Evolutionary conservation across 2,329 filamentous ascomycete species (phyloP), one percentile per base, ranked within the genome.

Genomic region (Penicillium paneum): DNA sequence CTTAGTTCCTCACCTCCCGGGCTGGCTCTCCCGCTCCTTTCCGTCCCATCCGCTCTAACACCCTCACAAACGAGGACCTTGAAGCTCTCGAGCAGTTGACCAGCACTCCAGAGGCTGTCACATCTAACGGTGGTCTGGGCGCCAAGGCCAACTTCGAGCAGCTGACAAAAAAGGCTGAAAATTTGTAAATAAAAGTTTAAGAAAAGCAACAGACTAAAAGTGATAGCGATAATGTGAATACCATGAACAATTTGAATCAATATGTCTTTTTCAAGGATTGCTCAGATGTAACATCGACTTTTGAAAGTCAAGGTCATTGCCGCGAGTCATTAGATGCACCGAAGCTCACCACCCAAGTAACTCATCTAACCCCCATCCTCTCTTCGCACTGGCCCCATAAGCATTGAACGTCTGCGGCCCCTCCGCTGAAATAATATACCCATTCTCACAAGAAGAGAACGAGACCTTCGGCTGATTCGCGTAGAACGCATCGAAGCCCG

Each of bases 1-100:
- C 60, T 52, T 66, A 92, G 89, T 93, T 93, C 73, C 80, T 91
- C 34, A 80, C 83, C 26, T 89, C 85, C 61, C 80, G 86, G 57
- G 85, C 88, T 3, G 81, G 82, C 32, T 91, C 87, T 38, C 88
- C 88, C 19, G 79, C 86, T 44, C 78, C 85, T 8, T 82, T 85
- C 75, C 81, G 81, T 56, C 81, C 81, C 8, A 80, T 78, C 59
- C 78, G 82, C 53, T 78, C 81, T 43, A 80, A 83, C 58, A 79
- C 78, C 31, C 68, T 78, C 49, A 75, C 74, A 21, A 65, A 74
- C 38, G 74, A 75, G 17, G 76, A 78, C 53, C 61, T 78, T 17
- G 66, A 75, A 50, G 76, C 75, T 19, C 68, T 78, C 29, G 74
- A 78, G 55, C 64, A 71, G 53, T 65, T 78, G 51, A 67, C 69